Conservation (phyloP, 1,284 basidiomycete genomes). For the Austropuccinia psidii region DNA sequence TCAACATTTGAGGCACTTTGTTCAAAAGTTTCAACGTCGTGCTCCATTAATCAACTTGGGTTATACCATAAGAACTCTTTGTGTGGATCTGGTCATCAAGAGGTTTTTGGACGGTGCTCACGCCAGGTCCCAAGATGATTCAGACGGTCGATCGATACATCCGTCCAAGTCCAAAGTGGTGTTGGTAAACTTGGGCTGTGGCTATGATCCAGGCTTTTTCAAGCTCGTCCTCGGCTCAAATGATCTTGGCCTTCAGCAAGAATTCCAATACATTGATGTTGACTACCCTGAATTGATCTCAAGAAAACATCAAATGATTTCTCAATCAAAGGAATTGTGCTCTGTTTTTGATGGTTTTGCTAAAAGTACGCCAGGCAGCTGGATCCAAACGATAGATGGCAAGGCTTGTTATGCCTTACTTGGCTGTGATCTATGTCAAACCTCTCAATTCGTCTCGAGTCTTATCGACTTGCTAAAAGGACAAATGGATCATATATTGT, state of each 20-base stretch:
- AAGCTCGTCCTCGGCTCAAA: not conserved
- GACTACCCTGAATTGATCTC: slow-evolving; percentile 31
- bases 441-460: not conserved
- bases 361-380: not conserved
- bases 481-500: slow-evolving; percentile 7
- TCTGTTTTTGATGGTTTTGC: not conserved
- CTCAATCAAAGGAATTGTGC: slow-evolving; percentile 15
- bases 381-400: not conserved
- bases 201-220: slow-evolving; percentile 34
- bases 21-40: slow-evolving; percentile 3
- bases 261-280: slow-evolving; percentile 20
- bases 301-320: slow-evolving; percentile 25
- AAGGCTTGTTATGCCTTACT: slow-evolving; percentile 19
- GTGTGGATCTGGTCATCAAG: slow-evolving; percentile 17
- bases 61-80: slow-evolving; percentile 22
- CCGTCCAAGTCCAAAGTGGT: not conserved
- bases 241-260: not conserved
- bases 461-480: not conserved
- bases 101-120: not conserved
- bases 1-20: slow-evolving; percentile 27
- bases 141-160: not conserved
- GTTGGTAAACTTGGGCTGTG: slow-evolving; percentile 32
- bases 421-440: slow-evolving; percentile 20
- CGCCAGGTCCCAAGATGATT: not conserved
- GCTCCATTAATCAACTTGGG: slow-evolving; percentile 33